These are phyloP conservation scores for Exophiala sp. DNA, from an alignment of 2,329 filamentous ascomycete species.

Conservation along the genomic window DNA sequence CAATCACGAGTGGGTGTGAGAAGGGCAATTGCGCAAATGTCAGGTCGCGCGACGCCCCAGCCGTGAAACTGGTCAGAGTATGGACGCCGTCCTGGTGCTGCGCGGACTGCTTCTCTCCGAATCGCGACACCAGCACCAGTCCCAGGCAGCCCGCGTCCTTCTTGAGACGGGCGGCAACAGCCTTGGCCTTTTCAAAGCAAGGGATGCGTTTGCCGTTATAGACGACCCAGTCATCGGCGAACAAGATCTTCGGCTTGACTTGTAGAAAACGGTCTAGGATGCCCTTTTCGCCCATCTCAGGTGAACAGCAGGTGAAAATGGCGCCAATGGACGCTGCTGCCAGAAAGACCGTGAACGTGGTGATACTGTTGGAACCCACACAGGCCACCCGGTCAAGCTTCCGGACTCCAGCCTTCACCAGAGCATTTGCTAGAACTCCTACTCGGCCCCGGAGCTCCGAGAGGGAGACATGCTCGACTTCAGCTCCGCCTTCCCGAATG, in stretches of 20 bases:
- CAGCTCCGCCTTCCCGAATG: slow-evolving; percentile 38
- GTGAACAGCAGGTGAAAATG: slow-evolving; percentile 68
- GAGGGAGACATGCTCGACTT: slow-evolving; percentile 55
- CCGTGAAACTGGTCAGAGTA: slow-evolving; percentile 34
- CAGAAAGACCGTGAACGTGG: slow-evolving; percentile 64
- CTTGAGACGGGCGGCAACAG: neutral
- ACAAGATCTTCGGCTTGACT: slow-evolving; percentile 70
- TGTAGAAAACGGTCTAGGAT: slow-evolving; percentile 68
- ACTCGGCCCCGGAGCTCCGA: slow-evolving; percentile 55
- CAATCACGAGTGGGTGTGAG: slow-evolving; percentile 67
- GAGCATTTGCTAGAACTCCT: slow-evolving; percentile 56
- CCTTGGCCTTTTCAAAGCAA: neutral
- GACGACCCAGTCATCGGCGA: slow-evolving; percentile 70
- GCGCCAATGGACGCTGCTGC: slow-evolving; percentile 64
- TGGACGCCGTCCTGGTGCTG: neutral
- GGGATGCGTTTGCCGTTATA: slow-evolving; percentile 67
- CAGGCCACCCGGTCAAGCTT: slow-evolving; percentile 69
- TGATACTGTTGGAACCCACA: slow-evolving; percentile 66
- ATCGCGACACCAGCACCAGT: slow-evolving; percentile 61
- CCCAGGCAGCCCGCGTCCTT: slow-evolving; percentile 50
- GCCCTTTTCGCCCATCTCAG: slow-evolving; percentile 75
- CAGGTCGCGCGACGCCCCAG: slow-evolving; percentile 32
- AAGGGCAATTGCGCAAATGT: slow-evolving; percentile 59
- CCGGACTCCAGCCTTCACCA: slow-evolving; percentile 58
- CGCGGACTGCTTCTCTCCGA: slow-evolving; percentile 34